Conservation (phyloP, 371 early-diverging fungal species). For the Lichtheimia ornata region DNA sequence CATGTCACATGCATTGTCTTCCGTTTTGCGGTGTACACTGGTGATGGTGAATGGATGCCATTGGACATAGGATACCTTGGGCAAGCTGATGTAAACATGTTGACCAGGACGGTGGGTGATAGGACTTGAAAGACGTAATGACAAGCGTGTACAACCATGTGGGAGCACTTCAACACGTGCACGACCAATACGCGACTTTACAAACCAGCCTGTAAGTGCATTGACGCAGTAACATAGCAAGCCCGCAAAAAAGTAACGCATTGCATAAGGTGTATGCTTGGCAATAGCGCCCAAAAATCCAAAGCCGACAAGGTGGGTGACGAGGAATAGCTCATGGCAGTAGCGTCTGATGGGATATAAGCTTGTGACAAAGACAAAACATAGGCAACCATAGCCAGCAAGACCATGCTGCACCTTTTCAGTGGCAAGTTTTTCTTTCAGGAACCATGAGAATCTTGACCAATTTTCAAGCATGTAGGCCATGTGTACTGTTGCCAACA, state of each 20-base stretch:
- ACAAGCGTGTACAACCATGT: conserved; percentile 46
- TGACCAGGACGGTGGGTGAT: conserved; percentile 53
- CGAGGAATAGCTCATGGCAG: conserved; percentile 50
- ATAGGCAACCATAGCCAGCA: conserved; percentile 51
- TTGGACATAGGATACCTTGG: conserved; percentile 53
- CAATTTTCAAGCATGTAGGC: conserved; percentile 41
- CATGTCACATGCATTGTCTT: conserved; percentile 22
- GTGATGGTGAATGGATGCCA: conserved; percentile 71
- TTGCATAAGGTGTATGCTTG: conserved; percentile 61
- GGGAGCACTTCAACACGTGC: conserved; percentile 50
- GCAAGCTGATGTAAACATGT: conserved; percentile 56
- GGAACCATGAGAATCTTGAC: conserved; percentile 46
- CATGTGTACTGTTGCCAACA: conserved; percentile 61
- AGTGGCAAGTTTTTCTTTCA: conserved; percentile 34
- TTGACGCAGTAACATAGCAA: conserved; percentile 52
- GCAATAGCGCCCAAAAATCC: conserved; percentile 53
- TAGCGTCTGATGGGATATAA: conserved; percentile 52
- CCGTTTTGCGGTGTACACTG: conserved; percentile 13
- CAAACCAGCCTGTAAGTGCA: conserved; percentile 54
- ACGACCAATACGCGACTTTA: conserved; percentile 48
- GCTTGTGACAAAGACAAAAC: conserved; percentile 51
- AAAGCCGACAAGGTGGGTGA: conserved; percentile 52
- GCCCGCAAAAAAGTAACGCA: conserved; percentile 60
- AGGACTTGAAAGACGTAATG: conserved; percentile 42
- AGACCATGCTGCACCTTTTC: conserved; percentile 57